These are phyloP conservation scores for Strigomonas galati DNA, from an alignment of 208 protist genomes.

Conservation along the genomic window DNA sequence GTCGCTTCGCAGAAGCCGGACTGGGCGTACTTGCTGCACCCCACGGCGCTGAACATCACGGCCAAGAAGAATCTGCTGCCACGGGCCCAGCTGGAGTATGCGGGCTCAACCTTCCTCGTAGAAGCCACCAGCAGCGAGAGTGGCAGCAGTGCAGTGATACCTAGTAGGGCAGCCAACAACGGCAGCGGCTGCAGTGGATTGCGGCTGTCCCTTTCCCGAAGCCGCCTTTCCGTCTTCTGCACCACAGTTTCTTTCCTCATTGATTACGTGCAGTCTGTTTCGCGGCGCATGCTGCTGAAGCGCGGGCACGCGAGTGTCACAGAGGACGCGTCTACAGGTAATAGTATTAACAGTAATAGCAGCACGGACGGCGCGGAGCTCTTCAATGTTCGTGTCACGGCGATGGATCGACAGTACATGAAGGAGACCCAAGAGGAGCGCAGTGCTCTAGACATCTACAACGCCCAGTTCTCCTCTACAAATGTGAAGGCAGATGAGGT, in stretches of 20 bases:
- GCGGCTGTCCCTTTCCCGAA: slow-evolving; percentile 15
- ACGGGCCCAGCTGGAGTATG: slow-evolving; percentile 16
- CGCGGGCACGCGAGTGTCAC: neutral
- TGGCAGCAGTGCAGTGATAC: too few species aligned
- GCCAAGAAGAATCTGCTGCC: slow-evolving; percentile 25
- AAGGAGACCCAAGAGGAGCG: slow-evolving; percentile 11
- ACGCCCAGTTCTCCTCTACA: slow-evolving; percentile 15
- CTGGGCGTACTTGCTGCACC: slow-evolving; percentile 17
- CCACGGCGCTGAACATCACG: neutral
- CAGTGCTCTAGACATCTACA: neutral
- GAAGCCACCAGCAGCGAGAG: neutral
- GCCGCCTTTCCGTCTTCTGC: slow-evolving; percentile 36
- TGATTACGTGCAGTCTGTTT: slow-evolving; percentile 25
- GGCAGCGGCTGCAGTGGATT: too few species aligned
- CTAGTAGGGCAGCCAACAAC: too few species aligned
- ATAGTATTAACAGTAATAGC: neutral
- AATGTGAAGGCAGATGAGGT: neutral
- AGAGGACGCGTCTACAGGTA: neutral
- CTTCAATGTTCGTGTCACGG: slow-evolving; percentile 6
- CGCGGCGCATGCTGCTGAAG: slow-evolving; percentile 2
- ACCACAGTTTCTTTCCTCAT: slow-evolving; percentile 27
- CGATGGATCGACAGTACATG: slow-evolving; percentile 4
- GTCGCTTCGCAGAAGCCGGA: neutral
- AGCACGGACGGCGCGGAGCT: neutral
- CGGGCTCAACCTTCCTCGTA: neutral